These are phyloP conservation scores for Dactylella cylindrospora DNA, from an alignment of 2,329 filamentous ascomycete genomes.

Conservation along the genomic window DNA sequence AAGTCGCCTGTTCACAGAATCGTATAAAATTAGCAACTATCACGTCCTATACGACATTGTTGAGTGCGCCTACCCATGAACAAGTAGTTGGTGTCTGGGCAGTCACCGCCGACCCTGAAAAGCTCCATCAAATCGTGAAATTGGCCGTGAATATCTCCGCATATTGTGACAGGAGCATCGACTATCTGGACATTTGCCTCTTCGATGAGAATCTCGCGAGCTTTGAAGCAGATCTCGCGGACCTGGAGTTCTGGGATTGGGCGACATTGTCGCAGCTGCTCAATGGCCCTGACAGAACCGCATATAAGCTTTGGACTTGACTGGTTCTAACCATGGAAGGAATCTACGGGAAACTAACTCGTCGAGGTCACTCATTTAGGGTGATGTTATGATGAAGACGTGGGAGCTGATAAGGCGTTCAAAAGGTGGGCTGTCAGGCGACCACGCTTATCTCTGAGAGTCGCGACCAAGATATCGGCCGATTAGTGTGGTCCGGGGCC, in stretches of 20 bases:
- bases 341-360: constrained; percentile 60
- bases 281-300: constrained; percentile 70
- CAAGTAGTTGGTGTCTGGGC: constrained; percentile 92
- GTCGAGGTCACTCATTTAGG: constrained; percentile 86
- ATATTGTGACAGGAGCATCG: constrained; percentile 93
- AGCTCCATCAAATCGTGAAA: constrained; percentile 98
- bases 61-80: constrained; percentile 93
- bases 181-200: constrained; percentile 97
- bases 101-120: constrained; percentile 88
- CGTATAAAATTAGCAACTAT: constrained; percentile 4
- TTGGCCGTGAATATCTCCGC: constrained; percentile 94
- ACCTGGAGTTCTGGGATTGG: constrained; percentile 95
- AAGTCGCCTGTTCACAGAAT: constrained; percentile 70
- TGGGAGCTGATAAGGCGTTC: constrained; percentile 35
- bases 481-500: no score
- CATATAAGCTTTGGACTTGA: constrained; percentile 6
- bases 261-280: constrained; percentile 90
- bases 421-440: constrained; percentile 38
- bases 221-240: constrained; percentile 95
- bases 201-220: constrained; percentile 91
- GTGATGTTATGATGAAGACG: constrained; percentile 46
- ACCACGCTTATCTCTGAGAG: constrained; percentile 27
- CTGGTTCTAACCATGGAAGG: constrained; percentile 2
- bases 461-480: constrained; percentile 34
- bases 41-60: no score